Evolutionary conservation across 768 basidiomycete species (phyloP), one percentile per base, ranked within the genome.

Genomic region (Krasilnikovozyma curviuscula): DNA sequence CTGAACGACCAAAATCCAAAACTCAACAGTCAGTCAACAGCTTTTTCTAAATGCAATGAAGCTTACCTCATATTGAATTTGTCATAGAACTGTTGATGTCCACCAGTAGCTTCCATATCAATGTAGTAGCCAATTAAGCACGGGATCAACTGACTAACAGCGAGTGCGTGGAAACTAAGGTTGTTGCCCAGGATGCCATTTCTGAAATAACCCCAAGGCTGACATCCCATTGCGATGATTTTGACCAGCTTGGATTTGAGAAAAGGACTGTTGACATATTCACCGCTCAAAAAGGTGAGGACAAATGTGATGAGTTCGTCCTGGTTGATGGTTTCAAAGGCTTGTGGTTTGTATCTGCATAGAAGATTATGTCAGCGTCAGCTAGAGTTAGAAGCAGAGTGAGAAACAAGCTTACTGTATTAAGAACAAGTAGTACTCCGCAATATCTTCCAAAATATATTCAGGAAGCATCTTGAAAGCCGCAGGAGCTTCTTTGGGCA

Each of bases 231-330:
- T 2, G 63, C 53, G 1, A 66, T 49, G 35, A 86, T 85, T 61
- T 93, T 83, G 55, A 95, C 86, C 52, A 97, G 81, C 65, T 95
- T 91, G 18, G 85, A 77, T 66, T 95, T 95, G 57, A 98, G 63
- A 70, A 91, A 95, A 0, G 93, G 93, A 57, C 97, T 98, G 69
- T 93, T 93, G 71, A 98, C 89, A 63, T 88, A 97, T 75, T 84
- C 86, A 0, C 89, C 91, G 31, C 84, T 86, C 52, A 98, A 67
- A 71, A 95, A 95, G 2, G 84, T 86, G 56, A 98, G 67, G 18
- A 78, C 73, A 65, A 95, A 97, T 0, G 78, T 74, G 56, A 97
- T 68, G 13, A 97, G 67, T 55, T 88, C 86, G 10, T 76, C 74
- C 67, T 84, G 89, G 38, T 88, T 86, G 0, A 79, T 71, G 41